Evolutionary conservation across 2,329 filamentous ascomycete genomes (phyloP).

Genomic region (Incumbomyces delicatus): DNA sequence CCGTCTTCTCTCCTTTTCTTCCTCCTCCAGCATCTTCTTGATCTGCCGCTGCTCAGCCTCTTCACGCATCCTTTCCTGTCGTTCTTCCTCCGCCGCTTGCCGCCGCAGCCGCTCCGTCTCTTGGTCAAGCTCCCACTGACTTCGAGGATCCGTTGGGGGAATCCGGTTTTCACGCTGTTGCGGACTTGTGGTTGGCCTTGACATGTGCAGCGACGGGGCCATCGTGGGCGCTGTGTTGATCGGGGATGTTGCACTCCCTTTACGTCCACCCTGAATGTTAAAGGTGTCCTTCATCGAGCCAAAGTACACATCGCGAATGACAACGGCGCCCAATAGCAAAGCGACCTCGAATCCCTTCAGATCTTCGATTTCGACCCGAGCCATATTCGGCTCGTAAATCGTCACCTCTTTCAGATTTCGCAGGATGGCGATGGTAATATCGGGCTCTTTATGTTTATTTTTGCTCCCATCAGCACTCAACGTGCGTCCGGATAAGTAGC

Average conservation of each 20-base stretch:
- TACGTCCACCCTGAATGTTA: constrained; percentile 46
- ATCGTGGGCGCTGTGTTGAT: constrained; percentile 7
- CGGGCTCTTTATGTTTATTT: constrained; percentile 77
- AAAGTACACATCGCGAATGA: constrained; percentile 55
- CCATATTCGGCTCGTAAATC: constrained; percentile 86
- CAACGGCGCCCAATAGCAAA: constrained; percentile 51
- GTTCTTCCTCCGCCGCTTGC: constrained; percentile 34
- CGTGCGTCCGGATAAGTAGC: constrained; percentile 71
- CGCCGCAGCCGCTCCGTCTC: constrained; percentile 38
- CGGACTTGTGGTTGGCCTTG: constrained; percentile 12
- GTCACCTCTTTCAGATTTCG: constrained; percentile 67
- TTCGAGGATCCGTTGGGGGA: constrained; percentile 40
- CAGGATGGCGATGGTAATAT: constrained; percentile 90
- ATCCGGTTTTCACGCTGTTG: constrained; percentile 23
- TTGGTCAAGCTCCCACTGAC: constrained; percentile 43
- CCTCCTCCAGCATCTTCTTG: constrained; percentile 42
- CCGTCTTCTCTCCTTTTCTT: constrained; percentile 42
- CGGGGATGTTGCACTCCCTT: constrained; percentile 19
- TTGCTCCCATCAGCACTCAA: constrained; percentile 52
- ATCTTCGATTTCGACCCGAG: constrained; percentile 85
- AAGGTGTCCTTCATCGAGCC: constrained; percentile 63
- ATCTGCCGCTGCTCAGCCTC: constrained; percentile 44
- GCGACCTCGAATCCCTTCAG: constrained; percentile 85
- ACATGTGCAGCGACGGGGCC: constrained; percentile 1
- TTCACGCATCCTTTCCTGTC: constrained; percentile 37